Base-by-base conservation (phyloP, 2,329 filamentous ascomycete species). In the Claviceps humidiphila region DNA sequence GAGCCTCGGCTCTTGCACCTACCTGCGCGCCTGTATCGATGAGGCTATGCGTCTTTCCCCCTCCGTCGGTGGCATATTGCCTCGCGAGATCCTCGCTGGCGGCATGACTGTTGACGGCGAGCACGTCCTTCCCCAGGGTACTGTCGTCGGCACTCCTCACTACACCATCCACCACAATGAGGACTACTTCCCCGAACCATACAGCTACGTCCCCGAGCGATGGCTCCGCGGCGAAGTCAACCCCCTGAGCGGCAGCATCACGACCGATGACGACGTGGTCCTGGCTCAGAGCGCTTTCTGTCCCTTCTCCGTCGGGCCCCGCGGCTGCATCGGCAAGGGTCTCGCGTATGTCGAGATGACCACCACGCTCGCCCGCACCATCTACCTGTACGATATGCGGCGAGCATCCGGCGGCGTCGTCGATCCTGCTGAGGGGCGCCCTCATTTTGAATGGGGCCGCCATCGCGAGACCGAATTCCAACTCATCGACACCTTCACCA, bases 261-360 rank as follows among this genome's bases (percentile, higher is more conserved):
- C 74, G 1, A 74, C 68, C 5, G 74, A 76, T 53, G 71, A 74
- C 1, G 76, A 79, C 50, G 68, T 79, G 1, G 69, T 72, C 2
- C 61, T 71, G 5, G 83, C 85, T 2, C 77, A 84, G 49, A 75
- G 73, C 38, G 86, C 86, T 0, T 91, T 87, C 67, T 88, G 83
- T 56, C 84, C 87, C 1, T 89, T 89, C 59, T 82, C 77, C 46
- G 71, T 87, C 55, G 85, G 85, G 0, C 80, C 83, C 0, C 70
- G 84, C 11, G 82, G 82, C 2, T 89, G 85, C 61, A 85, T 88
- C 51, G 85, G 84, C 0, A 87, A 87, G 72, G 75, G 76, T 0
- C 66, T 86, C 45, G 82, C 82, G 2, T 84, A 86, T 59, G 73
- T 78, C 45, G 83, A 87, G 70, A 77, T 86, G 75, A 77, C 71